Evolutionary conservation across 1,284 basidiomycete genomes (phyloP), one percentile per base, ranked within the genome.

Genomic region (Austropuccinia psidii): DNA sequence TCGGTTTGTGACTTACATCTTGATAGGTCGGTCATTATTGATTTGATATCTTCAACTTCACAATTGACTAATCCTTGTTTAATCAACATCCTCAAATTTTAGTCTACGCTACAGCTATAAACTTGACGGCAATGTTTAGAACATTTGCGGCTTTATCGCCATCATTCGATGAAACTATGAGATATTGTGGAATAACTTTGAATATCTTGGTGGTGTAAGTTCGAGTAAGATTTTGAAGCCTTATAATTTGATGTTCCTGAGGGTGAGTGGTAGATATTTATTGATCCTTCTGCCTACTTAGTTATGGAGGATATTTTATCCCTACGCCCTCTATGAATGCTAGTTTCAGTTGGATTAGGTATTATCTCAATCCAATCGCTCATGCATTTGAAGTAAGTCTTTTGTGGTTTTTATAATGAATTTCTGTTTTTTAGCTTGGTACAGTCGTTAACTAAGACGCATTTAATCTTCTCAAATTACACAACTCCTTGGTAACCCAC

Each of bases 261-360:
- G 31, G 8, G 15, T n/a, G 31, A 29, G 24, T 43, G 29, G 11
- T 45, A 55, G 27, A 54, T n/a, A 8, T 19, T 35, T 5, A 39
- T 27, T 0, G 11, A n/a, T n/a, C 29, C n/a, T 57, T 65, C 24
- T 8, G 37, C n/a, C 7, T 49, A 31, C 37, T 33, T 54, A 77
- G 76, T 35, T 77, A 74, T n/a, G 77, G 76, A 5, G 77, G 77
- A 8, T 79, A 79, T 74, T 78, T 79, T 24, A 79, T 79, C 31
- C 79, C 79, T 21, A 76, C 76, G 19, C 75, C 74, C 1, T 74
- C 74, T n/a, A 78, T 79, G 77, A 70, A 75, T 8, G 49, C 70
- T 1, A 74, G 77, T 66, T 74, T 78, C 58, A 77, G 76, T 31
- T 79, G 77, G 78, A 77, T 79, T 31, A 75, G 76, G 29, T 77